Base-by-base conservation (phyloP, 2,329 filamentous ascomycete genomes). In the Penicillium sp. region DNA sequence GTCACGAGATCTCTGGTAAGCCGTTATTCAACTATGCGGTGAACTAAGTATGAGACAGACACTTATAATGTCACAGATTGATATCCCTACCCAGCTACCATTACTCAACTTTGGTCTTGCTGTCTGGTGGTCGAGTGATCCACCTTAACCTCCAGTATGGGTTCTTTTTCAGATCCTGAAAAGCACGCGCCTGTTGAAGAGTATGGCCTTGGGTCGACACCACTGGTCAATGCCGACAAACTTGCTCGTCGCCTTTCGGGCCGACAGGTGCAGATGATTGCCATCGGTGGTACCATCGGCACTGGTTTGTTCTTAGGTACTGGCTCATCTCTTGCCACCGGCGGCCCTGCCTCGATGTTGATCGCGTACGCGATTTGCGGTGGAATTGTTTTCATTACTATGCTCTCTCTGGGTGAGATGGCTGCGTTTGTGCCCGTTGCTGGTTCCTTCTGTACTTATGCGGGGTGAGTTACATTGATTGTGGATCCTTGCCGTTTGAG, bases 261-360 rank as follows among this genome's bases (percentile, higher is more conserved):
- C 16, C 81, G 85, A n/a, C 86, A 88, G 69, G 83, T 88, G 11
- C 85, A 88, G 73, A 87, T 88, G 84, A 86, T 88, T 59, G 86
- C 86, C 44, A 77, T 79, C 55, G 76, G 74, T 6, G 76, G 76
- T 22, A 77, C 75, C 7, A 78, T 78, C 46, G 74, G 71, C 14
- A 87, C 85, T 0, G 85, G 85, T 3, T 71, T 88, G 4, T 88
- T 88, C 61, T 75, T 88, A 6, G 85, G 85, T 29, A 86, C 84
- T 0, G 85, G 85, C 10, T 84, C 83, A 66, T 82, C 84, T 4
- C 71, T 88, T 39, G 79, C 83, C 1, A 85, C 79, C 0, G 85
- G 83, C 29, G 85, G 85, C 0, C 85, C 85, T 5, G 84, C 81
- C 0, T 84, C 83, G 4, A 79, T 86, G 63, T 73, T 87, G 11